These are phyloP conservation scores for Peniophora sp. DNA, from an alignment of 1,284 basidiomycete genomes.

Conservation along the genomic window DNA sequence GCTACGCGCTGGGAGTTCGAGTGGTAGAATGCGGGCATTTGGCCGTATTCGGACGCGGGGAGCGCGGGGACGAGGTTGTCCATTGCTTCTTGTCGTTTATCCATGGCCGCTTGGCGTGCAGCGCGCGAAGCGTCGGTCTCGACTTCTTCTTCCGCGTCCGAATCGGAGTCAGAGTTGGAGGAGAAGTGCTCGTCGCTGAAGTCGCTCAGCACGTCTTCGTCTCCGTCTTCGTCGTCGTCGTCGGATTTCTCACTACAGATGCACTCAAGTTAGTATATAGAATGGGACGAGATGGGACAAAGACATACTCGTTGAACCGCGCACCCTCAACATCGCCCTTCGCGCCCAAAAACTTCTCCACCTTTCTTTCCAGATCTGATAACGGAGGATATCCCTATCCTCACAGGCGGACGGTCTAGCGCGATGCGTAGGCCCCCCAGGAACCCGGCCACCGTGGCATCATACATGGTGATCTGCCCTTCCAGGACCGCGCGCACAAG, in stretches of 20 bases:
- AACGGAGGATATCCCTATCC: constrained; percentile 24
- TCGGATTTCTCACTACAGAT: constrained; percentile 48
- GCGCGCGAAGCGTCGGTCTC: constrained; percentile 12
- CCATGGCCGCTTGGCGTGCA: constrained; percentile 54
- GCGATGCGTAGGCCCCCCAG: background rate
- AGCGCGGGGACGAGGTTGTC: constrained; percentile 66
- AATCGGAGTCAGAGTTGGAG: constrained; percentile 33
- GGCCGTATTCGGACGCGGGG: constrained; percentile 67
- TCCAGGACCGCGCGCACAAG: background rate
- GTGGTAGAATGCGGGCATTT: constrained; percentile 68
- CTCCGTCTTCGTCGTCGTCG: too few species aligned
- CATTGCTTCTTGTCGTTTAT: too few species aligned
- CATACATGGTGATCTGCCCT: background rate
- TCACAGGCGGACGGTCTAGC: background rate
- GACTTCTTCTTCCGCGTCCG: constrained; percentile 23
- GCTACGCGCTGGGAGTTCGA: constrained; percentile 60
- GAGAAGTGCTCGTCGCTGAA: constrained; percentile 38
- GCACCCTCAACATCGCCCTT: constrained; percentile 85
- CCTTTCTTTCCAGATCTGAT: constrained; percentile 72
- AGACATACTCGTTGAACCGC: constrained; percentile 80
- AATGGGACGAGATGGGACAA: constrained; percentile 6
- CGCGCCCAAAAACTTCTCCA: constrained; percentile 82
- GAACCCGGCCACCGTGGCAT: background rate
- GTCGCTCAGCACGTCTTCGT: constrained; percentile 16
- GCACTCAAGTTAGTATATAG: background rate